A percentile compares a stretch with the other conserved stretches of the same genome.
These are phyloP conservation scores for Mrakiaceae sp. DNA, from an alignment of 1,284 basidiomycete genomes.

Conservation along the genomic window DNA sequence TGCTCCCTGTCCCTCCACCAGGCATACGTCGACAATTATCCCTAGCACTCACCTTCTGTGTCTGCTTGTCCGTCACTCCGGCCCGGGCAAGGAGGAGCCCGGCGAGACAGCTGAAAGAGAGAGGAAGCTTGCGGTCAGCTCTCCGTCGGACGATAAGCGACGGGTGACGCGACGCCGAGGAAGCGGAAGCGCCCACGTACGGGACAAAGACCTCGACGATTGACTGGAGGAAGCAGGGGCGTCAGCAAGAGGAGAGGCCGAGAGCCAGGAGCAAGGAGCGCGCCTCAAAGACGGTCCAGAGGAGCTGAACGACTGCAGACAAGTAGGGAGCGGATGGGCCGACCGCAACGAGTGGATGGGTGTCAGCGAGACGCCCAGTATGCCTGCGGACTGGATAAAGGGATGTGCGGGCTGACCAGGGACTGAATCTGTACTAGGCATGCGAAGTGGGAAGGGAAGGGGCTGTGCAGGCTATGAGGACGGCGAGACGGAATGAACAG, in stretches of 20 bases:
- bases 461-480: too few species aligned
- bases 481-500: too few species aligned
- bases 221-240: slow-evolving; percentile 43
- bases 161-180: not conserved
- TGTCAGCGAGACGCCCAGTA: too few species aligned
- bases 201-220: slow-evolving; percentile 81
- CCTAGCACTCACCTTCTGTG: slow-evolving; percentile 39
- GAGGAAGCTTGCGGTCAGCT: not conserved
- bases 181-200: not conserved
- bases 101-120: slow-evolving; percentile 46
- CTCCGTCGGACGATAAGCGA: not conserved
- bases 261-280: slow-evolving; percentile 20
- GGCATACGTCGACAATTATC: too few species aligned
- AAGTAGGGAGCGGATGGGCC: too few species aligned
- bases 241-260: not conserved
- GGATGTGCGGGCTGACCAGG: too few species aligned
- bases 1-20: too few species aligned
- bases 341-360: too few species aligned
- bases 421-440: too few species aligned
- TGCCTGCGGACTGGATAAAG: too few species aligned
- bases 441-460: too few species aligned
- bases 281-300: slow-evolving; percentile 48
- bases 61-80: slow-evolving; percentile 77
- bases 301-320: slow-evolving; percentile 24
- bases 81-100: slow-evolving; percentile 70